Evolutionary conservation across 768 basidiomycete species (phyloP).

Genomic region (Lactarius sanguifluus): DNA sequence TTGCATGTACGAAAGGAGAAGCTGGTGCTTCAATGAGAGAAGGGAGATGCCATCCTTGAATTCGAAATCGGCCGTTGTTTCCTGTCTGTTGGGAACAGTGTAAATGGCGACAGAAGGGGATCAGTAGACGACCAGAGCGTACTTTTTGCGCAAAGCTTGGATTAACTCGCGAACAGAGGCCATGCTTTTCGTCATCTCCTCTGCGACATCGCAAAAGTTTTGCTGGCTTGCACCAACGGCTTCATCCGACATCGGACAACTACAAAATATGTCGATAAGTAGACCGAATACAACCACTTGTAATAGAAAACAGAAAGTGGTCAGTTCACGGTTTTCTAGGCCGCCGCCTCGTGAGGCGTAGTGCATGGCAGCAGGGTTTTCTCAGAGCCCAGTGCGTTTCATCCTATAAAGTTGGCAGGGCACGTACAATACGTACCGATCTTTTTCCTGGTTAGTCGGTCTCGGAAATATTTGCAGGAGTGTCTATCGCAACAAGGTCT

Average conservation of each 20-base stretch:
- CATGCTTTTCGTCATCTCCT: constrained; percentile 65
- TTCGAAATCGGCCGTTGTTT: constrained; percentile 43
- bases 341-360: constrained; percentile 54
- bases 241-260: constrained; percentile 11
- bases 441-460: constrained; percentile 1
- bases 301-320: constrained; percentile 25
- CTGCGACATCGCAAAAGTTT: constrained; percentile 37
- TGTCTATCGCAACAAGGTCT: neutral
- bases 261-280: neutral
- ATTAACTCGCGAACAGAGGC: constrained; percentile 58
- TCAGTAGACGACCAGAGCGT: constrained; percentile 29
- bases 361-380: constrained; percentile 48
- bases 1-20: constrained; percentile 83
- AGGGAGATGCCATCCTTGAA: constrained; percentile 85
- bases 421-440: constrained; percentile 9
- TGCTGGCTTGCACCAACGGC: constrained; percentile 25
- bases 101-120: neutral
- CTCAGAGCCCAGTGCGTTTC: constrained; percentile 70
- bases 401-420: constrained; percentile 34
- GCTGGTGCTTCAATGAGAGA: constrained; percentile 81
- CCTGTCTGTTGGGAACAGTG: constrained; percentile 31
- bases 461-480: neutral
- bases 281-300: neutral
- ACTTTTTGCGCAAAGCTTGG: constrained; percentile 57
- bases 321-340: constrained; percentile 69